A percentile compares a stretch with the other conserved stretches of the same genome.
Evolutionary conservation across 495 filamentous ascomycete species (phyloP).

Genomic region (Penicillium silybi): DNA sequence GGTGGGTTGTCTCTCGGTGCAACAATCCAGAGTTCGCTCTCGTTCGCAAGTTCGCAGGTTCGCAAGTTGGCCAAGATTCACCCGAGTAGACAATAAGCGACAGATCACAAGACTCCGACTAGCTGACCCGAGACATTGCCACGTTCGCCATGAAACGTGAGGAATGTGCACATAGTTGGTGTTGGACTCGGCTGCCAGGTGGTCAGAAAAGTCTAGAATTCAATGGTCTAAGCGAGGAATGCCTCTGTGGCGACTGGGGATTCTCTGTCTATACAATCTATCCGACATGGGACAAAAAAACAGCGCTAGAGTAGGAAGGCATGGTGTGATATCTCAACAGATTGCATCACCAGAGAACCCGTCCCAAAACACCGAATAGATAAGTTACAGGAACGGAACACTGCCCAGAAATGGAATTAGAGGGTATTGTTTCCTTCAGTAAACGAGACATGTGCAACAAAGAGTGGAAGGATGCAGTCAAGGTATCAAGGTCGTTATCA

Average conservation of each 20-base stretch:
- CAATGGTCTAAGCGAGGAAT: neutral
- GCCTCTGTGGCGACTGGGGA: neutral
- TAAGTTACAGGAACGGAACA: neutral
- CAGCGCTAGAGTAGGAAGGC: neutral
- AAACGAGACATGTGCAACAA: neutral
- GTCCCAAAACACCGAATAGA: neutral
- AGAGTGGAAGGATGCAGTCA: conserved; percentile 5
- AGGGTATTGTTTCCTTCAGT: neutral
- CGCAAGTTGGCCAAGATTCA: neutral
- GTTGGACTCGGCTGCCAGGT: neutral
- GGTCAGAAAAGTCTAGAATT: neutral
- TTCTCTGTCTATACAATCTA: neutral
- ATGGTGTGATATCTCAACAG: neutral
- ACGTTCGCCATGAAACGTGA: neutral
- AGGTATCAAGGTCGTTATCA: conserved; percentile 27
- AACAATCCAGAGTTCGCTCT: neutral
- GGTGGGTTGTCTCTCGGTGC: neutral
- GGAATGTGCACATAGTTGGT: neutral
- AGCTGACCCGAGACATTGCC: neutral
- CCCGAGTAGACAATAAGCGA: neutral
- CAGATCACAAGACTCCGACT: neutral
- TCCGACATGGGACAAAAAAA: neutral
- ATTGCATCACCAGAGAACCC: neutral
- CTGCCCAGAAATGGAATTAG: neutral
- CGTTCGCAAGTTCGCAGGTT: neutral